A percentile compares a stretch with the other conserved stretches of the same genome.
phyloP scores from a whole-genome alignment of 2,329 filamentous ascomycete genomes.

The Ceratocystis papillata region DNA sequence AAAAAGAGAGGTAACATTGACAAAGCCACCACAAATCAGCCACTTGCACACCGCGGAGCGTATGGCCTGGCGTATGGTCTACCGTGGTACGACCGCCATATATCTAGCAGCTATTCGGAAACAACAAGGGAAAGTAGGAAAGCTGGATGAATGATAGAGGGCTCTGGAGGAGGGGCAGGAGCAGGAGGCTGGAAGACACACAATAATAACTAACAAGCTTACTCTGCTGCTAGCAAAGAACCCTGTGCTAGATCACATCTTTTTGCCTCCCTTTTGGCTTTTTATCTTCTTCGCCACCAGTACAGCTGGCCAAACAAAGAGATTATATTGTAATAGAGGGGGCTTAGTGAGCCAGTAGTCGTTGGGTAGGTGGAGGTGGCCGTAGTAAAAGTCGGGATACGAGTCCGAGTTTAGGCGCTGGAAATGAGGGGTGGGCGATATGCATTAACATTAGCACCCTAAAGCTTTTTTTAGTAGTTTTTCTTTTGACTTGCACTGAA shows the following conservation, averaged over 20 bases:
- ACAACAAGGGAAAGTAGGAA: conserved; percentile 13
- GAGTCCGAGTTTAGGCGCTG: no score
- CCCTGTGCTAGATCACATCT: not conserved
- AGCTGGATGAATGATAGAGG: not conserved
- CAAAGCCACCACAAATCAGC: not conserved
- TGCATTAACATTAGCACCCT: no score
- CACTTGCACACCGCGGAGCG: not conserved
- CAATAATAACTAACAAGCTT: not conserved
- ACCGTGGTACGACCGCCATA: not conserved
- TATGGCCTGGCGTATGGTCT: no score
- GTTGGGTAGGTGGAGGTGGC: no score
- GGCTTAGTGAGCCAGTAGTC: no score
- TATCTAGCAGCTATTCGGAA: not conserved
- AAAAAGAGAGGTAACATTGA: not conserved
- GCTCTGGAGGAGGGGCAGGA: not conserved
- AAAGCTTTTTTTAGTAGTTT: no score
- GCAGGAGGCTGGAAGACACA: conserved; percentile 12
- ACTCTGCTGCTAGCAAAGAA: not conserved
- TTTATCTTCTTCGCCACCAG: not conserved
- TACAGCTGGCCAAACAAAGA: not conserved
- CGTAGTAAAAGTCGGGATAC: no score
- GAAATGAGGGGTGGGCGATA: no score
- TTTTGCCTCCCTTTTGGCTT: not conserved
- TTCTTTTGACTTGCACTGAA: no score
- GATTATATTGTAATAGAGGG: not conserved